Percentiles rank a stretch among this genome's conserved stretches.
phyloP scores from a whole-genome alignment of 1,284 basidiomycete species.

The Cutaneotrichosporon sp. region DNA sequence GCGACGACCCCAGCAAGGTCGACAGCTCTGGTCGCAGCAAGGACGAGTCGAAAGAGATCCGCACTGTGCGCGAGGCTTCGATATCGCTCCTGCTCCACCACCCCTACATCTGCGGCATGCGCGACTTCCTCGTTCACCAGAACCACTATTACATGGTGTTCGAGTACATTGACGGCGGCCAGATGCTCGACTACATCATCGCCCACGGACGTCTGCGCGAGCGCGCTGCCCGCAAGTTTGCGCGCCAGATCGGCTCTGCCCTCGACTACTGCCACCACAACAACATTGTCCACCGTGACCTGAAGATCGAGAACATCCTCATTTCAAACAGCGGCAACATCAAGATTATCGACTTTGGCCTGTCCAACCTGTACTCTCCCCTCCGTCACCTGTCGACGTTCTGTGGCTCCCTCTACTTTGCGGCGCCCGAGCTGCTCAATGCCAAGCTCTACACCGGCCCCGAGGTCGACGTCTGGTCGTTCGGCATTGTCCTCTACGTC shows the following conservation, averaged over 20 bases:
- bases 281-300: slow-evolving; percentile 92
- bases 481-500: slow-evolving; percentile 96
- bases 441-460: slow-evolving; percentile 96
- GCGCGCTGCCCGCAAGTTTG: slow-evolving; percentile 93
- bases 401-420: slow-evolving; percentile 97
- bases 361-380: slow-evolving; percentile 96
- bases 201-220: slow-evolving; percentile 95
- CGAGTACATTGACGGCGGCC: slow-evolving; percentile 97
- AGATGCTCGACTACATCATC: slow-evolving; percentile 99
- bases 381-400: slow-evolving; percentile 83
- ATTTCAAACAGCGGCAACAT: slow-evolving; percentile 98
- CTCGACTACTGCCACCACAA: slow-evolving; percentile 97
- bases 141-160: slow-evolving; percentile 99
- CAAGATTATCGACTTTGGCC: slow-evolving; percentile 99
- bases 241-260: slow-evolving; percentile 92
- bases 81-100: slow-evolving; percentile 93
- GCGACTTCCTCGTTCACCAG: slow-evolving; percentile 93
- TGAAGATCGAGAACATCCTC: slow-evolving; percentile 99
- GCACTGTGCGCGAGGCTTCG: slow-evolving; percentile 92
- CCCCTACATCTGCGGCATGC: slow-evolving; percentile 99
- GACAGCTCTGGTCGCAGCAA: slow-evolving; percentile 64
- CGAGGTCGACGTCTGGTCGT: slow-evolving; percentile 98
- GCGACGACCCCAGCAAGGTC: slow-evolving; percentile 42
- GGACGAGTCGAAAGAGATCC: slow-evolving; percentile 93
- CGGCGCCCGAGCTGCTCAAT: slow-evolving; percentile 93